Evolutionary conservation across 106 monocot genomes (phyloP).

Genomic region (Triglochin maritima): DNA sequence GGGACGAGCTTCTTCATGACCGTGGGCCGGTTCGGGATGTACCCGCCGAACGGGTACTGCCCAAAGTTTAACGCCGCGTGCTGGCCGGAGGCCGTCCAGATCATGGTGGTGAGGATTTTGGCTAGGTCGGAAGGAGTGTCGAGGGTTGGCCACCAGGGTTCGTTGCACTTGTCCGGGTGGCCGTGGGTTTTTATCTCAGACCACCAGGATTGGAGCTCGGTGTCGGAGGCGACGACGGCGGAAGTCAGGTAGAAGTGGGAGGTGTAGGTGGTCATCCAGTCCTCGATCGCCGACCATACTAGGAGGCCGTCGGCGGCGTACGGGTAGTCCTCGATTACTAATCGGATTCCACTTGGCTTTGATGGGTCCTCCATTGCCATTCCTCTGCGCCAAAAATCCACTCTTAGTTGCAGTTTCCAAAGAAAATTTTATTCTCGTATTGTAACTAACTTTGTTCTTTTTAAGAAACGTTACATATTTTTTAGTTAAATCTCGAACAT

Average conservation of each 20-base stretch:
- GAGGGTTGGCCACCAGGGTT: constrained; percentile 33
- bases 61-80: constrained; percentile 32
- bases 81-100: constrained; percentile 31
- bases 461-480: too few relatives aligned
- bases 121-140: constrained; percentile 3
- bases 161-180: constrained; percentile 17
- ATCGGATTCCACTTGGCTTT: constrained; percentile 8
- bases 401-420: too few relatives aligned
- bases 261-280: constrained; percentile 21
- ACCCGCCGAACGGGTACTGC: constrained; percentile 29
- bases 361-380: constrained; percentile 30
- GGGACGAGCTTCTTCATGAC: constrained; percentile 20
- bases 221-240: constrained; percentile 10
- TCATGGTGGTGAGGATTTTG: constrained; percentile 17
- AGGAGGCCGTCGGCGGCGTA: constrained; percentile 38
- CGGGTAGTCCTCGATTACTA: constrained; percentile 36
- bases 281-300: constrained; percentile 31
- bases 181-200: constrained; percentile 15
- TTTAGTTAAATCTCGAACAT: too few relatives aligned
- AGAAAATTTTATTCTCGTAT: too few relatives aligned
- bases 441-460: too few relatives aligned
- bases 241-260: constrained; percentile 19
- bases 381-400: too few relatives aligned
- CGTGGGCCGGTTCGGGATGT: constrained; percentile 27
- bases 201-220: constrained; percentile 38